phyloP scores from a whole-genome alignment of 2,329 filamentous ascomycete genomes.

The Aspergillus sclerotialis region DNA sequence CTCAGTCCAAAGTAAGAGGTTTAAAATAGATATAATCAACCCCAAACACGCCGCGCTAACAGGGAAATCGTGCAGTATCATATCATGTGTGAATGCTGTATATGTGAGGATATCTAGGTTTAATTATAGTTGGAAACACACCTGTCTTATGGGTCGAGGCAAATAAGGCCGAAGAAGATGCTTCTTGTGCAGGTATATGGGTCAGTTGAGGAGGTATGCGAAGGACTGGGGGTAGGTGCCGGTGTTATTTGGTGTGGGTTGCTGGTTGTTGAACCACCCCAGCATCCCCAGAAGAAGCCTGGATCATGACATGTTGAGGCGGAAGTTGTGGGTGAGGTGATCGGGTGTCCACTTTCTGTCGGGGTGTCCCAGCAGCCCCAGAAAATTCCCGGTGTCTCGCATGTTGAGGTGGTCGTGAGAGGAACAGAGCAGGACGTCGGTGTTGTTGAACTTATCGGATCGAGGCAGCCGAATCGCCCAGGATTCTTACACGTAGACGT shows the following conservation, averaged over 20 bases:
- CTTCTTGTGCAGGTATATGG: slow-evolving; percentile 19
- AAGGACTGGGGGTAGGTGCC: slow-evolving; percentile 15
- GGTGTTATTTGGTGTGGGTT: slow-evolving; percentile 22
- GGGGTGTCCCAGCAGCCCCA: slow-evolving; percentile 48
- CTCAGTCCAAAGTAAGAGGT: too few species aligned
- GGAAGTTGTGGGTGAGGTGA: slow-evolving; percentile 24
- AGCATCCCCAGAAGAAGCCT: neutral
- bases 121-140: too few species aligned
- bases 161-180: slow-evolving; percentile 21
- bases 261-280: slow-evolving; percentile 1
- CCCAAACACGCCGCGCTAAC: too few species aligned
- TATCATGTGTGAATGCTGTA: too few species aligned
- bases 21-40: too few species aligned
- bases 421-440: slow-evolving; percentile 8
- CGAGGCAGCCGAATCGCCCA: slow-evolving; percentile 35
- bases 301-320: slow-evolving; percentile 1
- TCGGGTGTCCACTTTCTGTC: slow-evolving; percentile 20
- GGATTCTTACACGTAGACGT: slow-evolving; percentile 27
- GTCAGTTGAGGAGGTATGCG: slow-evolving; percentile 10
- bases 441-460: slow-evolving; percentile 24
- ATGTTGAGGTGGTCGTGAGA: slow-evolving; percentile 23
- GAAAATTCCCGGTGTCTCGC: slow-evolving; percentile 49
- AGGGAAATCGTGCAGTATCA: too few species aligned
- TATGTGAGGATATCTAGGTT: too few species aligned
- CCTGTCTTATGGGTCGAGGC: slow-evolving; percentile 10